Conservation (phyloP, 495 filamentous ascomycete species). For the Hypoxylon subgilvum region DNA sequence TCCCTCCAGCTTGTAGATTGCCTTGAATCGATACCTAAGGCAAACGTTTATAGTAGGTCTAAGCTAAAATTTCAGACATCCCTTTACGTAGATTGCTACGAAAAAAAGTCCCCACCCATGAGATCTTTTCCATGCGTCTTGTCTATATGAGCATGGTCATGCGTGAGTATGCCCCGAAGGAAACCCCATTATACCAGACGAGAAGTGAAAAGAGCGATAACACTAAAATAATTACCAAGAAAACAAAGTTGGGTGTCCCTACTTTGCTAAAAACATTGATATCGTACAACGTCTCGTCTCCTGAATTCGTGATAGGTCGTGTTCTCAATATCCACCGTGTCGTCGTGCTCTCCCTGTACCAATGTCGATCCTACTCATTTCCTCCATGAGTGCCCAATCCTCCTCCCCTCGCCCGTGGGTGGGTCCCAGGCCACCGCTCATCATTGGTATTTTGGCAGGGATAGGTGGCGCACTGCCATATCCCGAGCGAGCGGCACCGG, state of each 20-base stretch:
- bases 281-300: slow-evolving; percentile 28
- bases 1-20: too few relatives aligned
- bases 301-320: slow-evolving; percentile 22
- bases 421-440: slow-evolving; percentile 52
- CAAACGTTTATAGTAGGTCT: too few relatives aligned
- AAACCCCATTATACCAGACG: slow-evolving; percentile 1
- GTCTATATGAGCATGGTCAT: slow-evolving; percentile 10
- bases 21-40: too few relatives aligned
- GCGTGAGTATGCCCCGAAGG: not conserved
- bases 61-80: too few relatives aligned
- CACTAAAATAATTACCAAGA: slow-evolving; percentile 5
- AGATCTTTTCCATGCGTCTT: slow-evolving; percentile 2
- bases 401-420: slow-evolving; percentile 46
- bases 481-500: slow-evolving; percentile 23
- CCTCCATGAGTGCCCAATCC: slow-evolving; percentile 72
- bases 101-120: too few relatives aligned
- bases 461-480: slow-evolving; percentile 63
- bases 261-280: slow-evolving; percentile 21
- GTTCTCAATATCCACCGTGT: slow-evolving; percentile 38
- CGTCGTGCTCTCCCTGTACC: slow-evolving; percentile 59
- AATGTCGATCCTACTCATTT: slow-evolving; percentile 84
- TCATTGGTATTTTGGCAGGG: slow-evolving; percentile 74
- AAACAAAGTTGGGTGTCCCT: slow-evolving; percentile 1
- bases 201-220: slow-evolving; percentile 1
- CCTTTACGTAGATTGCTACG: too few relatives aligned